A percentile compares a stretch with the other conserved stretches of the same genome.
Evolutionary conservation across 192 early-diverging fungal genomes (phyloP).

Genomic region (Gigaspora rosea): DNA sequence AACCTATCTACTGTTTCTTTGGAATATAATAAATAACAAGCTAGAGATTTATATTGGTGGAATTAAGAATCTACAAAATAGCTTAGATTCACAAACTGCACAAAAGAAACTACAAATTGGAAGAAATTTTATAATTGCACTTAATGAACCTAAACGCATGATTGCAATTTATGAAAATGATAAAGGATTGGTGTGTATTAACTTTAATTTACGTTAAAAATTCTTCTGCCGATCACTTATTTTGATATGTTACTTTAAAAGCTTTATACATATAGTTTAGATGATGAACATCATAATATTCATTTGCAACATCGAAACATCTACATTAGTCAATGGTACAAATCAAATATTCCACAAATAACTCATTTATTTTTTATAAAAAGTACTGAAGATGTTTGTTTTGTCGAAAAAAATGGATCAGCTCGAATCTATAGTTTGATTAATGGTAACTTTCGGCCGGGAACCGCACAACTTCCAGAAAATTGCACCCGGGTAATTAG

Average conservation of each 20-base stretch:
- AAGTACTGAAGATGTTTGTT: conserved; percentile 19
- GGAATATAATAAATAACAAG: neutral
- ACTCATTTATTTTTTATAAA: conserved; percentile 27
- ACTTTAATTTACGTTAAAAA: neutral
- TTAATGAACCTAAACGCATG: conserved; percentile 22
- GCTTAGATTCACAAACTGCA: neutral
- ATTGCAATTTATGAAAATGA: conserved; percentile 24
- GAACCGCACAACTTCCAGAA: conserved; percentile 11
- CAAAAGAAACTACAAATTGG: neutral
- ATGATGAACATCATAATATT: neutral
- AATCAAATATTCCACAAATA: neutral
- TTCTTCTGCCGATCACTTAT: neutral
- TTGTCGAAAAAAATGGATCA: conserved; percentile 26
- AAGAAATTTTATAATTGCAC: neutral
- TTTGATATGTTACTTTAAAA: neutral
- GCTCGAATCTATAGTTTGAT: conserved; percentile 10
- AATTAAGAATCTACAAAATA: neutral
- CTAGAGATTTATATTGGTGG: conserved; percentile 15
- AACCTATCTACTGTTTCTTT: conserved; percentile 14
- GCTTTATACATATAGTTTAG: conserved; percentile 25
- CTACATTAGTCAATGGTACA: conserved; percentile 16
- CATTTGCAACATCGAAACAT: conserved; percentile 16
- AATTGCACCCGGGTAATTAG: neutral
- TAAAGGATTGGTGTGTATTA: neutral
- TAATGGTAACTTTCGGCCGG: conserved; percentile 19